phyloP scores from a whole-genome alignment of 164 flowering plant genomes.

The Dillenia turbinata region DNA sequence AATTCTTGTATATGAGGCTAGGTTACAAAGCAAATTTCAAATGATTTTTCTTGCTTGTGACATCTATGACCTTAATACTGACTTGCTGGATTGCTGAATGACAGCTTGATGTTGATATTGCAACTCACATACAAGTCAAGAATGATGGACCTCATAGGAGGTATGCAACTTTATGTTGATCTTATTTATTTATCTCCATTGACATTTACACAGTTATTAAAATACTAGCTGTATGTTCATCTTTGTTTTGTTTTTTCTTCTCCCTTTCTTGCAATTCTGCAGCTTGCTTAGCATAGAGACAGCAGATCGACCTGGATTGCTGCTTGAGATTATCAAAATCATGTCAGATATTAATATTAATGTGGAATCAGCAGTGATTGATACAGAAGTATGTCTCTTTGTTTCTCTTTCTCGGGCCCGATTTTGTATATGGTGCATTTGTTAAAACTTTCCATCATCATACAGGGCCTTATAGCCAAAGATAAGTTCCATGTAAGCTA shows the following conservation, averaged over 20 bases:
- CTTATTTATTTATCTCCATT: too few species aligned
- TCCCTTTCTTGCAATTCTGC: constrained; percentile 8
- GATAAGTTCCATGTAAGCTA: constrained; percentile 17
- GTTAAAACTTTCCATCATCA: not conserved
- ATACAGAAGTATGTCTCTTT: constrained; percentile 64
- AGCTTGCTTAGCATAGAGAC: constrained; percentile 92
- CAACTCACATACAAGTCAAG: constrained; percentile 73
- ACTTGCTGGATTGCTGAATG: constrained; percentile 5
- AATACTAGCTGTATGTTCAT: too few species aligned
- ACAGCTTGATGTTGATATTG: constrained; percentile 88
- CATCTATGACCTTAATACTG: constrained; percentile 6
- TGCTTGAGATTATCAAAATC: constrained; percentile 70
- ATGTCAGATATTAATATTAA: constrained; percentile 73
- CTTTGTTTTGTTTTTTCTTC: too few species aligned
- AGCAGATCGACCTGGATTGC: constrained; percentile 92
- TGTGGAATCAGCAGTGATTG: constrained; percentile 95
- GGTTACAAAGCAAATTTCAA: too few species aligned
- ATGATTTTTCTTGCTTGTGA: too few species aligned
- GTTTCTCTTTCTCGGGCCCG: constrained; percentile 10
- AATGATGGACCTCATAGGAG: constrained; percentile 94
- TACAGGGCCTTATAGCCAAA: constrained; percentile 43
- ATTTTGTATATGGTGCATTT: too few species aligned
- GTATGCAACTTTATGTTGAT: constrained; percentile 27
- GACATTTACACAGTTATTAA: too few species aligned
- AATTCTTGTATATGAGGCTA: too few species aligned